Evolutionary conservation across 1,284 basidiomycete species (phyloP).

Genomic region (Kwoniella shivajii): DNA sequence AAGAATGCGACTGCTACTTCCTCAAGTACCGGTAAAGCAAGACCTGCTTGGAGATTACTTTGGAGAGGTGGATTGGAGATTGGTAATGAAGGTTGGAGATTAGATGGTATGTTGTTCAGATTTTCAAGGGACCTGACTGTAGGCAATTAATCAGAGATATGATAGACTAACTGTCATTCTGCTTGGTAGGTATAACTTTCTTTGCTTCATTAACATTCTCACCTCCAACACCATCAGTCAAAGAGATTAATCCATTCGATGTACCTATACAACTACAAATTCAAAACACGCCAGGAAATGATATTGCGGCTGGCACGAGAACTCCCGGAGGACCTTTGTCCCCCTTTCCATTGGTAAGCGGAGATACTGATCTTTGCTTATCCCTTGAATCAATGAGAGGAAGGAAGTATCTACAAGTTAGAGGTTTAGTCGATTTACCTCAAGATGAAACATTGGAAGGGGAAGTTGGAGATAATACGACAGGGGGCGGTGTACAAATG

Average conservation of each 20-base stretch:
- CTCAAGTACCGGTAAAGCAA: conserved; percentile 9
- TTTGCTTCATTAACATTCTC: conserved; percentile 42
- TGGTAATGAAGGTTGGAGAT: conserved; percentile 47
- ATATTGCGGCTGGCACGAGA: background rate
- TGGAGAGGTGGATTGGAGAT: conserved; percentile 54
- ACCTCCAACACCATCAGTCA: conserved; percentile 23
- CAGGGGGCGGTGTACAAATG: conserved; percentile 39
- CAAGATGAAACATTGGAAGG: conserved; percentile 42
- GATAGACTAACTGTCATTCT: background rate
- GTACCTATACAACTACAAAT: conserved; percentile 11
- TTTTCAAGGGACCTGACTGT: background rate
- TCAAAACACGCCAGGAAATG: background rate
- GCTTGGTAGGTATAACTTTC: conserved; percentile 44
- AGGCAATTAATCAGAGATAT: background rate
- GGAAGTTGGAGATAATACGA: conserved; percentile 25
- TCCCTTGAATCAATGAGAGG: conserved; percentile 54
- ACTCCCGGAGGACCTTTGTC: conserved; percentile 17
- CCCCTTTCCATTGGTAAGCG: conserved; percentile 30
- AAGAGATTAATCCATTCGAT: conserved; percentile 29
- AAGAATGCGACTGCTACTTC: background rate
- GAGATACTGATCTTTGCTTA: conserved; percentile 51
- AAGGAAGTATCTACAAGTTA: conserved; percentile 45
- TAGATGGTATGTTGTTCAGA: conserved; percentile 43
- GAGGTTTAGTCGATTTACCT: conserved; percentile 37
- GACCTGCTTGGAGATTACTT: conserved; percentile 45